Base-by-base conservation (phyloP, 768 basidiomycete species). In the Podaxis carcinomalis region DNA sequence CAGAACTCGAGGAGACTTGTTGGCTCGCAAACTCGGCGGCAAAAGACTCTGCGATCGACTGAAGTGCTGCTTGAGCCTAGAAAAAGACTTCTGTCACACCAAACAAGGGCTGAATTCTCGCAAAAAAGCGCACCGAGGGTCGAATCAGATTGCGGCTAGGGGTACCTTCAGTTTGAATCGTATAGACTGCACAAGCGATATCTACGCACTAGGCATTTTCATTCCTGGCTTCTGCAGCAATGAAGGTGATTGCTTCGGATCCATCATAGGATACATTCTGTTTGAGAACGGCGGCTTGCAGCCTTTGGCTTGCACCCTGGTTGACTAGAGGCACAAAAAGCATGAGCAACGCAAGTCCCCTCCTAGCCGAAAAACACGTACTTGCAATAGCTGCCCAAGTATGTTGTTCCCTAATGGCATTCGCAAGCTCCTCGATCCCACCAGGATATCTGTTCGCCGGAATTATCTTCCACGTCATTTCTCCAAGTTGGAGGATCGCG, bases 341-440 rank as follows among this genome's bases (percentile, higher is more conserved):
- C 9, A 9, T 32, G 32, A 32, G 32, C 32, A 32, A 32, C 32
- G 32, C 32, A 32, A 9, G 32, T 9, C 32, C 32, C 7, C 32
- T 32, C 7, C 32, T 9, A 32, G 7, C 9, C 32, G 32, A 9
- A 32, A 32, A 32, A 32, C 32, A 32, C 32, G 64, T 65, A 85
- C 87, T 77, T 0, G 80, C 71, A 35, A 88, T 69, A 2, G 80
- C 84, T 2, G 71, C 74, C 86, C 86, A 88, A 10, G 73, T 74
- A 51, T 73, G 73, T 59, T 88, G 78, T 47, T 86, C 71, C 27
- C 81, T 61, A 16, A 88, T 71, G 3, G 76, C 78, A 37, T 61
- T 28, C 21, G 73, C 73, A 11, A 88, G 63, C 28, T 82, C 77
- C 13, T 67, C 54, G 0, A 71, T 66, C 0, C 83, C 82, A 50